Percentiles rank a stretch among this genome's conserved stretches.
phyloP scores from a whole-genome alignment of 2,329 filamentous ascomycete genomes.

The Colletotrichum siamense region DNA sequence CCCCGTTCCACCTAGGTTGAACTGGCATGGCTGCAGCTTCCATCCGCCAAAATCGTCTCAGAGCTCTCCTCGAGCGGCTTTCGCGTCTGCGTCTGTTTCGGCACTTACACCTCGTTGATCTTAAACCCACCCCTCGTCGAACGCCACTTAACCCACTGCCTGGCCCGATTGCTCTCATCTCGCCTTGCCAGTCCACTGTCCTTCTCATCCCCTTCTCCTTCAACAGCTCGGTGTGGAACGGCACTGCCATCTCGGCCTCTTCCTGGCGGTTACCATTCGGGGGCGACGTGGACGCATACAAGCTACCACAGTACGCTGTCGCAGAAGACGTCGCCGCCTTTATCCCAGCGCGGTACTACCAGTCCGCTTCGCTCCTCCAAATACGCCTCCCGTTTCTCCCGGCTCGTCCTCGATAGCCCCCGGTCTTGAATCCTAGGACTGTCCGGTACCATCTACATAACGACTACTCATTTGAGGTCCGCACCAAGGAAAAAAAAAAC shows the following conservation, averaged over 20 bases:
- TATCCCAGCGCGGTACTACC: background rate
- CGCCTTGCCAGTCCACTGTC: background rate
- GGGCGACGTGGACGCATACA: background rate
- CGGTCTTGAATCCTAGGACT: background rate
- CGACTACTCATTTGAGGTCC: background rate
- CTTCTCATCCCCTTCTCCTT: background rate
- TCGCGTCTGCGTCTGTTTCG: background rate
- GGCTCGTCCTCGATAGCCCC: background rate
- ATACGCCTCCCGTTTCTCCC: background rate
- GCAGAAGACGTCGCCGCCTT: background rate
- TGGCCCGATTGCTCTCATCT: background rate
- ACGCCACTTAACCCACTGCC: constrained; percentile 19
- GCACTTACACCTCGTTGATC: background rate
- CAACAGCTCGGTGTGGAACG: background rate
- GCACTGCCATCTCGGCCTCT: constrained; percentile 1
- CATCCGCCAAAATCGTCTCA: background rate
- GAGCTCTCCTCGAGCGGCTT: background rate
- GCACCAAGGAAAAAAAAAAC: background rate
- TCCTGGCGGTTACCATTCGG: background rate
- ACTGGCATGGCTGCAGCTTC: background rate
- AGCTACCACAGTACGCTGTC: background rate
- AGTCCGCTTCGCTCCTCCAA: background rate
- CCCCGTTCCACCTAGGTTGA: constrained; percentile 2
- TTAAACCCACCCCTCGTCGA: constrained; percentile 4
- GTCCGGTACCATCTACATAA: background rate